Evolutionary conservation across 1,139 yeast genomes (phyloP), one percentile per base, ranked within the genome.

Genomic region (Nematodospora anomalae): DNA sequence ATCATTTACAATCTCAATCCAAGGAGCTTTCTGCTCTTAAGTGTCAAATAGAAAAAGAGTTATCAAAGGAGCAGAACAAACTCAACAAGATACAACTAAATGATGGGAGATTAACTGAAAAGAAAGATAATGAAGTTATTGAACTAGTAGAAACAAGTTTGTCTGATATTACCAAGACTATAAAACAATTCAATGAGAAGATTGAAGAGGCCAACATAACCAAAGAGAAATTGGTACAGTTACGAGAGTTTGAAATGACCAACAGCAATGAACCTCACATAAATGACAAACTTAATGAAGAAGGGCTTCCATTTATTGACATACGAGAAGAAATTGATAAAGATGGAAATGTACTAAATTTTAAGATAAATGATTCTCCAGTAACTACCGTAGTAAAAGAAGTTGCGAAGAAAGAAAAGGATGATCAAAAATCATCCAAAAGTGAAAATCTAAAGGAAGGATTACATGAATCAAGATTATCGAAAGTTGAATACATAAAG

Each of bases 321-420:
- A 89, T 89, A 15, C 72, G 82, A 35, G 97, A 90, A 53, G 89
- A 84, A 38, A 60, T 90, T 28, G 96, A 89, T 56, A 95, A 85
- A 1, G 80, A 84, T 9, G 96, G 80, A 0, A 79, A 83, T 44
- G 70, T 88, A 1, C 53, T 83, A 0, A 56, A 46, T 11, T 64
- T 71, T 8, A 62, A 65, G 16, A 37, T 66, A 4, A 64, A 62
- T 35, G 50, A 61, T 32, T 26, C n/a, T 10, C 28, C 40, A 2
- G 15, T 30, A 12, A 32, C 28, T 8, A 22, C 6, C 12, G 7
- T 26, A 26, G 14, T 10, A 16, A 18, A 8, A 8, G 20, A 16
- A 28, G 26, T 16, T 10, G 13, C 21, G 23, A 14, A 18, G 5
- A 5, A 33, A 27, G 24, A 31, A 9, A 15, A 4, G 15, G 28